Percentiles rank a stretch among this genome's conserved stretches.
These are phyloP conservation scores for Kurtzmaniella cleridarum DNA, from an alignment of 805 yeast genomes.

Conservation along the genomic window DNA sequence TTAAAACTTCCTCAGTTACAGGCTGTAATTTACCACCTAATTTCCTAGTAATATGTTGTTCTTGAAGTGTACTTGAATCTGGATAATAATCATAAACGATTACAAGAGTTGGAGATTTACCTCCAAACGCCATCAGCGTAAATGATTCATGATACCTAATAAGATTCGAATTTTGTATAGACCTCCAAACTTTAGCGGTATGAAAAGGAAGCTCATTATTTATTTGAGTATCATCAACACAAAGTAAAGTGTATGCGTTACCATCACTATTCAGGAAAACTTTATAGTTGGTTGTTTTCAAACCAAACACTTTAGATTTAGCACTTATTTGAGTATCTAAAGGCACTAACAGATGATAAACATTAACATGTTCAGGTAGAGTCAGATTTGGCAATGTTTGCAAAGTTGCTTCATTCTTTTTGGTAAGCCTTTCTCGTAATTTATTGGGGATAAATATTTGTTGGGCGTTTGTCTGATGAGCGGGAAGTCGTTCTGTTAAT, in stretches of 20 bases:
- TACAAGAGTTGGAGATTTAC: constrained; percentile 54
- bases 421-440: constrained; percentile 63
- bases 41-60: constrained; percentile 53
- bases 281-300: constrained; percentile 63
- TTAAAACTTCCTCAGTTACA: constrained; percentile 60
- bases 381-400: constrained; percentile 49
- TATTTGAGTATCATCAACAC: constrained; percentile 46
- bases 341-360: constrained; percentile 80
- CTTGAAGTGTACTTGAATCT: constrained; percentile 61
- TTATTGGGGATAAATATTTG: constrained; percentile 69
- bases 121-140: constrained; percentile 82
- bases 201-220: constrained; percentile 53
- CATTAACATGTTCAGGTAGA: constrained; percentile 55
- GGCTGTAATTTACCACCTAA: constrained; percentile 38
- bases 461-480: constrained; percentile 67
- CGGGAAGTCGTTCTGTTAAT: constrained; percentile 50
- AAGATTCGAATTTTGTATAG: constrained; percentile 44
- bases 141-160: constrained; percentile 76
- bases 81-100: constrained; percentile 86
- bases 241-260: constrained; percentile 64
- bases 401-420: constrained; percentile 75
- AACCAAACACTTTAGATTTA: constrained; percentile 41
- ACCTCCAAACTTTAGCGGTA: constrained; percentile 63
- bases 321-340: constrained; percentile 46
- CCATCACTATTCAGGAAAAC: constrained; percentile 80